Evolutionary conservation across 768 basidiomycete genomes (phyloP).

Genomic region (Pholiota microspora): DNA sequence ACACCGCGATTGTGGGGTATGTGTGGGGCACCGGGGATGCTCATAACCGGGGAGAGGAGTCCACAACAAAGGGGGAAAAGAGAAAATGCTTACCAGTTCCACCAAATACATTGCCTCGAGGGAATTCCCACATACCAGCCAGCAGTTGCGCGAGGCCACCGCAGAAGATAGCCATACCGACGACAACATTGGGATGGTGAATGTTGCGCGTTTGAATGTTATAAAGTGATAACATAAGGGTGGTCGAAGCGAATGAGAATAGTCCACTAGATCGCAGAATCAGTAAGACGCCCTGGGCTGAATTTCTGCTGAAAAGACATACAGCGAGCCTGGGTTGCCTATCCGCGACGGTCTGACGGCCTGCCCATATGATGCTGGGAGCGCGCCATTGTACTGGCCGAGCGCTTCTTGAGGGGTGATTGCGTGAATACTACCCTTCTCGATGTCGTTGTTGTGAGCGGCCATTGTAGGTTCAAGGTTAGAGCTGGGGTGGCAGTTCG

Average conservation of each 20-base stretch:
- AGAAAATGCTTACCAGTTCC: slow-evolving; percentile 58
- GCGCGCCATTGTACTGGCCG: slow-evolving; percentile 17
- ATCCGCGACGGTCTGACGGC: slow-evolving; percentile 34
- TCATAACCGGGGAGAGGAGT: too few relatives aligned
- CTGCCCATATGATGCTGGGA: slow-evolving; percentile 17
- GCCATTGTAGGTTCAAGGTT: slow-evolving; percentile 7
- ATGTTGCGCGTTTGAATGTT: slow-evolving; percentile 61
- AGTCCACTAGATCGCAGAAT: slow-evolving; percentile 50
- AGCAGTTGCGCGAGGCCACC: slow-evolving; percentile 85
- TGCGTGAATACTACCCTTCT: slow-evolving; percentile 33
- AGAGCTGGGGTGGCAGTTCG: slow-evolving; percentile 5
- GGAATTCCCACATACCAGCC: slow-evolving; percentile 90
- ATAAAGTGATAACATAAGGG: slow-evolving; percentile 74
- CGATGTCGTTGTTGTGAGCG: slow-evolving; percentile 26
- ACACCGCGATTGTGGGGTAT: slow-evolving; percentile 2
- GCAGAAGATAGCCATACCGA: slow-evolving; percentile 84
- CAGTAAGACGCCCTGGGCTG: background rate
- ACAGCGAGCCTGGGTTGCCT: slow-evolving; percentile 52
- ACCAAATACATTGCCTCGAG: slow-evolving; percentile 66
- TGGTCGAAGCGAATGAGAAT: slow-evolving; percentile 83
- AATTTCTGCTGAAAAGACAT: background rate
- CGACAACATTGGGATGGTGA: slow-evolving; percentile 60
- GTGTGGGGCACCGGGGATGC: slow-evolving; percentile 5
- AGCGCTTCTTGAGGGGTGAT: slow-evolving; percentile 26
- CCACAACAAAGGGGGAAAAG: too few relatives aligned